Conservation (phyloP, 2,329 filamentous ascomycete genomes). For the Ambrosiella cleistominuta region DNA sequence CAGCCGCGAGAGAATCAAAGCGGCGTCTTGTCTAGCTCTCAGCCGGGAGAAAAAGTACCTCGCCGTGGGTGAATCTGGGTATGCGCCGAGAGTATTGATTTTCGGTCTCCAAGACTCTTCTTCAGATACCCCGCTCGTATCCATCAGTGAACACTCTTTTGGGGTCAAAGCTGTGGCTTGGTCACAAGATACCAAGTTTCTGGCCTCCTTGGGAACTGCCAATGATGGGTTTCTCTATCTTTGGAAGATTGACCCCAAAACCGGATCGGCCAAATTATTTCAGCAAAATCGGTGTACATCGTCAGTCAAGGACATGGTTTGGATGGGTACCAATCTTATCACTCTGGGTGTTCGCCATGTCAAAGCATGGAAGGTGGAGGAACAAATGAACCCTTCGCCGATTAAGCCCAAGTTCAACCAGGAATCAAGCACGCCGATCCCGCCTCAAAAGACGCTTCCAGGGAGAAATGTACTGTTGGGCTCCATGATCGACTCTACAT, state of each 20-base stretch:
- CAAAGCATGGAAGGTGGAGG: conserved; percentile 81
- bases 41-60: conserved; percentile 76
- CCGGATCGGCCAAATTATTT: conserved; percentile 61
- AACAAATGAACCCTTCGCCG: conserved; percentile 40
- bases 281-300: conserved; percentile 85
- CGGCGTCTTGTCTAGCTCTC: conserved; percentile 76
- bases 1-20: conserved; percentile 82
- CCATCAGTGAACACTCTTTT: conserved; percentile 75
- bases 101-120: conserved; percentile 70
- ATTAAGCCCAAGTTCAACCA: conserved; percentile 38
- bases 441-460: conserved; percentile 44
- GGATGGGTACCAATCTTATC: conserved; percentile 70
- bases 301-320: conserved; percentile 68
- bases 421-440: conserved; percentile 17
- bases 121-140: conserved; percentile 65
- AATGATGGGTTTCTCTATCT: conserved; percentile 92
- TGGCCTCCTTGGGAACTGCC: conserved; percentile 72
- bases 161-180: conserved; percentile 81
- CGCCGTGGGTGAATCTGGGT: conserved; percentile 89
- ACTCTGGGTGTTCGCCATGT: conserved; percentile 83
- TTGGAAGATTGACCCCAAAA: conserved; percentile 72
- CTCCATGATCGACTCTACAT: conserved; percentile 63
- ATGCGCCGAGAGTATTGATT: conserved; percentile 76
- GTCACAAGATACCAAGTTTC: conserved; percentile 67
- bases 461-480: conserved; percentile 82